phyloP scores from a whole-genome alignment of 257 asterid species.

The Nicotiana tabacum region DNA sequence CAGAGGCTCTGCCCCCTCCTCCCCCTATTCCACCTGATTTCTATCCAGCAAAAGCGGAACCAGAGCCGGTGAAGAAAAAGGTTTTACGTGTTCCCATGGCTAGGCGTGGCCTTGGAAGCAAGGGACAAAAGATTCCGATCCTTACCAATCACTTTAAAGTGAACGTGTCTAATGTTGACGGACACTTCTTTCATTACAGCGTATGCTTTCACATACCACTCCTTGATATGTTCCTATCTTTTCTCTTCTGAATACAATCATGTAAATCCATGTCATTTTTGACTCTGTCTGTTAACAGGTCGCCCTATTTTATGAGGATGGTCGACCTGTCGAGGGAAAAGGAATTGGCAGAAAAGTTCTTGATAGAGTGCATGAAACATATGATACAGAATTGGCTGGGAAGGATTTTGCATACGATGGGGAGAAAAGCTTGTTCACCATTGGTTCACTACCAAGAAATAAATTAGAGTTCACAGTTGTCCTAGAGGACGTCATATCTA shows the following conservation, averaged over 20 bases:
- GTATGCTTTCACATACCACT: slow-evolving; percentile 36
- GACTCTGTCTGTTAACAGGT: slow-evolving; percentile 37
- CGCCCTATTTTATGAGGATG: slow-evolving; percentile 88
- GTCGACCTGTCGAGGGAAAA: slow-evolving; percentile 87
- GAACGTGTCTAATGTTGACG: slow-evolving; percentile 54
- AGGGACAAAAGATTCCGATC: slow-evolving; percentile 66
- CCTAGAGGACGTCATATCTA: slow-evolving; percentile 72
- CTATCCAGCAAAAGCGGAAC: slow-evolving; percentile 45
- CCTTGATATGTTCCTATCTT: neutral
- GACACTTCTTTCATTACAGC: slow-evolving; percentile 81
- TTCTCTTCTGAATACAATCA: neutral
- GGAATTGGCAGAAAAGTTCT: slow-evolving; percentile 88
- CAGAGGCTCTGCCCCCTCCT: slow-evolving; percentile 74
- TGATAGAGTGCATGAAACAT: slow-evolving; percentile 73
- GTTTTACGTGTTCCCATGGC: slow-evolving; percentile 67
- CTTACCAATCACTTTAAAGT: slow-evolving; percentile 88
- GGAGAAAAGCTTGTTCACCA: slow-evolving; percentile 81
- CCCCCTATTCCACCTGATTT: slow-evolving; percentile 72
- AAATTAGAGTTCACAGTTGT: slow-evolving; percentile 83
- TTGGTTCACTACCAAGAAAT: slow-evolving; percentile 80
- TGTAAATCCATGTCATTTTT: neutral
- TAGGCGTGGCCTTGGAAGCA: slow-evolving; percentile 65
- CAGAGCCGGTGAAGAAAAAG: slow-evolving; percentile 48
- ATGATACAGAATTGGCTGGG: slow-evolving; percentile 67
- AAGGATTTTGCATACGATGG: slow-evolving; percentile 89